Conservation (phyloP, 805 yeast genomes). For the Starmerella khaoyaiensis region DNA sequence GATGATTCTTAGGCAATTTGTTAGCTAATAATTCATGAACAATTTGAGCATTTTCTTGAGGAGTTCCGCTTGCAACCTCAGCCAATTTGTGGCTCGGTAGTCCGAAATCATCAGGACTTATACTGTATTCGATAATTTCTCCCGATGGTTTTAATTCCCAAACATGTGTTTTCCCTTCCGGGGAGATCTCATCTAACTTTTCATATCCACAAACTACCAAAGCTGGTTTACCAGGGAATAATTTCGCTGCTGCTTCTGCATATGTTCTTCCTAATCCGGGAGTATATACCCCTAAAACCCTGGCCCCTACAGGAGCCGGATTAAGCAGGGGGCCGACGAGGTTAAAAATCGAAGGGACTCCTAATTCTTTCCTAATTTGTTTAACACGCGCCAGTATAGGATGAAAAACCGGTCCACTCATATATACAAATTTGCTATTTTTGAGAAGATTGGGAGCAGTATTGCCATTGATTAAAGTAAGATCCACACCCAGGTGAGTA, state of each 20-base stretch:
- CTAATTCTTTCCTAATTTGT: constrained; percentile 58
- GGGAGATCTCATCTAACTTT: constrained; percentile 89
- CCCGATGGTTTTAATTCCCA: constrained; percentile 52
- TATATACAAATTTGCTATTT: constrained; percentile 44
- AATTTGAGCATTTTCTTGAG: constrained; percentile 62
- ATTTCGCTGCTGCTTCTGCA: constrained; percentile 61
- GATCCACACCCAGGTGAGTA: constrained; percentile 67
- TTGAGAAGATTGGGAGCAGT: constrained; percentile 47
- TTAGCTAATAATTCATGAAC: constrained; percentile 40
- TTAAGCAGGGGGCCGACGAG: constrained; percentile 86
- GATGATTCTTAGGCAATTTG: constrained; percentile 32
- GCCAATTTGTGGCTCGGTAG: constrained; percentile 56
- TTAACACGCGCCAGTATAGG: constrained; percentile 81
- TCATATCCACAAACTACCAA: constrained; percentile 88
- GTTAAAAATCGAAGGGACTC: constrained; percentile 88
- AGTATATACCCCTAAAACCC: constrained; percentile 83
- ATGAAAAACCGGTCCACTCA: constrained; percentile 91
- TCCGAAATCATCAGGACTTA: constrained; percentile 65
- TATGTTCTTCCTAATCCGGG: constrained; percentile 67
- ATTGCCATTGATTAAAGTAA: constrained; percentile 48
- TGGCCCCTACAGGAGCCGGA: constrained; percentile 69
- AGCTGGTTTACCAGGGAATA: constrained; percentile 39
- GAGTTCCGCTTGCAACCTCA: constrained; percentile 71
- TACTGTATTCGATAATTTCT: constrained; percentile 22
- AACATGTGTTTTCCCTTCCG: constrained; percentile 64